phyloP scores from a whole-genome alignment of 345 rosid species.

The Lenwebbia sp. region DNA sequence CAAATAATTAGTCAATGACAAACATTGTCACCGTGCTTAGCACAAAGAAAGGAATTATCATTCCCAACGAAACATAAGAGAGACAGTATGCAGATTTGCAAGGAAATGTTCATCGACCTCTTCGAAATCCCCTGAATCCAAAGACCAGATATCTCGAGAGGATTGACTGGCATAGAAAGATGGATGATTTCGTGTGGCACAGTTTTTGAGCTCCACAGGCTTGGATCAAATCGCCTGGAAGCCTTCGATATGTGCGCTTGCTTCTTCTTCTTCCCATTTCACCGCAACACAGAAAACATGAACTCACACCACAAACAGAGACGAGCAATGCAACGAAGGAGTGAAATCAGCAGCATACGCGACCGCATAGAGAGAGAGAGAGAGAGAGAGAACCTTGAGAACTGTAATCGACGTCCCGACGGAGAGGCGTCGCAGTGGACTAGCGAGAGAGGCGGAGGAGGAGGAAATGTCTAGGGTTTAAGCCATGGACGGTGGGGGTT shows the following conservation, averaged over 20 bases:
- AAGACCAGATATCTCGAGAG: conserved; percentile 10
- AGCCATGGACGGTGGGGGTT: neutral
- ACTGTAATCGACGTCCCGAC: neutral
- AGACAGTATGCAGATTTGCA: neutral
- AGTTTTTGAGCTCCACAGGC: conserved; percentile 66
- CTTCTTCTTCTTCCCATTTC: neutral
- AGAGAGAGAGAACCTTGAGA: neutral
- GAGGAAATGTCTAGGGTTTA: neutral
- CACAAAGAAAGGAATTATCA: neutral
- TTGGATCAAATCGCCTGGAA: conserved; percentile 27
- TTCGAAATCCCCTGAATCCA: conserved; percentile 10
- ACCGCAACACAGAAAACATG: neutral
- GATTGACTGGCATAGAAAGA: neutral
- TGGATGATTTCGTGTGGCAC: conserved; percentile 51
- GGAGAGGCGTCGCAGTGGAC: neutral
- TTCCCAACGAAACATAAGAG: neutral
- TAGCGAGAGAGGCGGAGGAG: neutral
- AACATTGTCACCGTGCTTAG: too few species aligned
- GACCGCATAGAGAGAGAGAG: neutral
- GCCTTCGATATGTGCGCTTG: conserved; percentile 80
- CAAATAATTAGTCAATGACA: too few species aligned
- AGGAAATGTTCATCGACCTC: conserved; percentile 21
- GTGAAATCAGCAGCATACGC: neutral
- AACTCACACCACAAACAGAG: neutral
- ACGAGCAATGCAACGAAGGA: neutral